Percentiles rank a stretch among this genome's conserved stretches.
Evolutionary conservation across 2,329 filamentous ascomycete genomes (phyloP).

Genomic region (Celoporthe dispersa): DNA sequence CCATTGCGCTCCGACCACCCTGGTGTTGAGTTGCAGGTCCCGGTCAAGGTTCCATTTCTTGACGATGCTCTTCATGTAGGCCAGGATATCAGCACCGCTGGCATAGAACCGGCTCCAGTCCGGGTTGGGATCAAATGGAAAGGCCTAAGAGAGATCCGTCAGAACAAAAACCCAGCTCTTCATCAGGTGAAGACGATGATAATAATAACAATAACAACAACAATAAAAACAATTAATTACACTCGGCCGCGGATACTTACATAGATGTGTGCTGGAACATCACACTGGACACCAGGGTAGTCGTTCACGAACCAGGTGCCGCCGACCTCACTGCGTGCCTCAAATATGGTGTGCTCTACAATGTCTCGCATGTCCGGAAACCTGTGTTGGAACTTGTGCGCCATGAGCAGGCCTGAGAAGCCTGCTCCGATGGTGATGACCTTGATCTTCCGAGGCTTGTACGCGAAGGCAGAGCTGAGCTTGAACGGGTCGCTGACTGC

Average conservation of each 20-base stretch:
- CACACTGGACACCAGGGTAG: too few species aligned
- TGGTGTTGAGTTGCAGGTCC: constrained; percentile 41
- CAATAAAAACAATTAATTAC: too few species aligned
- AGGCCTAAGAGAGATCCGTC: too few species aligned
- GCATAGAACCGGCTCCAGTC: too few species aligned
- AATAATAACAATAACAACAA: too few species aligned
- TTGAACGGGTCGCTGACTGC: constrained; percentile 35
- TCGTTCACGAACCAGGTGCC: too few species aligned
- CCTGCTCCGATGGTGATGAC: constrained; percentile 42
- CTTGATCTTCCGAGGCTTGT: constrained; percentile 38
- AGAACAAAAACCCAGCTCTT: too few species aligned
- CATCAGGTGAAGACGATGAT: too few species aligned
- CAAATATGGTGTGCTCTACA: too few species aligned
- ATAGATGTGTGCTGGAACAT: too few species aligned
- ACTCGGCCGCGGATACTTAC: constrained; percentile 15
- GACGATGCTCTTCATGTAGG: constrained; percentile 58
- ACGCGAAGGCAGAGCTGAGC: constrained; percentile 36
- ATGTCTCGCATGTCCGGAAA: constrained; percentile 38
- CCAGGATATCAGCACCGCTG: constrained; percentile 30
- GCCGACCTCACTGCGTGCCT: too few species aligned
- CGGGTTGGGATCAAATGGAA: too few species aligned
- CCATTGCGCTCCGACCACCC: constrained; percentile 34
- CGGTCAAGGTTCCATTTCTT: constrained; percentile 46
- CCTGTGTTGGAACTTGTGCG: constrained; percentile 42
- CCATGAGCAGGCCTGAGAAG: constrained; percentile 41